phyloP scores from a whole-genome alignment of 2,329 filamentous ascomycete genomes.

The Dactylellina cionopaga region DNA sequence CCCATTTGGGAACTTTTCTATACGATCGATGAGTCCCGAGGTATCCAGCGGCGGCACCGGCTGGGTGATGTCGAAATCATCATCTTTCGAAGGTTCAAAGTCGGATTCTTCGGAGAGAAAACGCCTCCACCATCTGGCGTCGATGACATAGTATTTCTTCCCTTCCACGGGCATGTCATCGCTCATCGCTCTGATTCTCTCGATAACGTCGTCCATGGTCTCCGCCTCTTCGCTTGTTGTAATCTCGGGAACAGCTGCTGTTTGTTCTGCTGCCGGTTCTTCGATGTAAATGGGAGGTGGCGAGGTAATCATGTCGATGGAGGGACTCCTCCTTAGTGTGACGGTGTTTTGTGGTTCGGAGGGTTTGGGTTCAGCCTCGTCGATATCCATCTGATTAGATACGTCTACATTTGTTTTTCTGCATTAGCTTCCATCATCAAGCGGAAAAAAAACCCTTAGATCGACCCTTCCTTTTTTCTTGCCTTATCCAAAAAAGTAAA shows the following conservation, averaged over 20 bases:
- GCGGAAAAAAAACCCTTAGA: not conserved
- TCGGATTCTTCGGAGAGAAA: slow-evolving; percentile 70
- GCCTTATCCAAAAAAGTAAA: not conserved
- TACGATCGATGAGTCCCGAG: slow-evolving; percentile 19
- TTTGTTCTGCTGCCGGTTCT: slow-evolving; percentile 6
- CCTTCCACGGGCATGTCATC: slow-evolving; percentile 72
- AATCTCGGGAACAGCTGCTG: not conserved
- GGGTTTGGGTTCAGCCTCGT: slow-evolving; percentile 13
- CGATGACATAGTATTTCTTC: slow-evolving; percentile 80
- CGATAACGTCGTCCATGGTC: slow-evolving; percentile 75
- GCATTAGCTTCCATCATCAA: too few relatives aligned
- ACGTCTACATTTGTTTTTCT: slow-evolving; percentile 13
- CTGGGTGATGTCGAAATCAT: slow-evolving; percentile 77
- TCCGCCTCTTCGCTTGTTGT: slow-evolving; percentile 5
- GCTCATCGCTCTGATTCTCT: slow-evolving; percentile 66
- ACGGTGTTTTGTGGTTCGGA: not conserved
- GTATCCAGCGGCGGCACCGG: slow-evolving; percentile 66
- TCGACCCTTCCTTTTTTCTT: not conserved
- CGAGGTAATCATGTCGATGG: slow-evolving; percentile 48
- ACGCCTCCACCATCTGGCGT: slow-evolving; percentile 78
- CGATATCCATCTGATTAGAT: slow-evolving; percentile 42
- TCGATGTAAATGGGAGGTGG: slow-evolving; percentile 29
- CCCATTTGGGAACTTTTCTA: slow-evolving; percentile 28
- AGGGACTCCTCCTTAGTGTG: slow-evolving; percentile 36
- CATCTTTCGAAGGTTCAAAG: slow-evolving; percentile 57